Percentiles rank a stretch among this genome's conserved stretches.
Evolutionary conservation across 768 basidiomycete species (phyloP).

Genomic region (Cystofilobasidium macerans): DNA sequence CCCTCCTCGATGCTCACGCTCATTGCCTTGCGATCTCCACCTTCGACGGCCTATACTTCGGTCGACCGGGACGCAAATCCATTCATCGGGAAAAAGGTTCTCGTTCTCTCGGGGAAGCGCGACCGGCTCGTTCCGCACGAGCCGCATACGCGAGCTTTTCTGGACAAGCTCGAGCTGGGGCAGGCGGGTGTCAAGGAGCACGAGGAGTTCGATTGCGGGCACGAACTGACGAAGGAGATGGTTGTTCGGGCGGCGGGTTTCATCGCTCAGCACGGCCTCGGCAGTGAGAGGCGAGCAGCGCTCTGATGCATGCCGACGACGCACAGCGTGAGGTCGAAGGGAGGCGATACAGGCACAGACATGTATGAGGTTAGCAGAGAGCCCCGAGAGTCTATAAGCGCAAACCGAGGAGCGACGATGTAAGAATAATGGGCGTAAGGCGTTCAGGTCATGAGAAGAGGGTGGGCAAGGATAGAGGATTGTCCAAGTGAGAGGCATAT

Average conservation of each 20-base stretch:
- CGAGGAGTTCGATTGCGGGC: slow-evolving; percentile 7
- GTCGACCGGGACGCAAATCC: slow-evolving; percentile 39
- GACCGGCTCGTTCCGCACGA: slow-evolving; percentile 41
- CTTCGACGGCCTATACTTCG: slow-evolving; percentile 41
- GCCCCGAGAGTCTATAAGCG: too few relatives aligned
- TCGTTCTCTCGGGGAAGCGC: slow-evolving; percentile 56
- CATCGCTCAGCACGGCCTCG: not conserved
- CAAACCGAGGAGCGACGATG: too few relatives aligned
- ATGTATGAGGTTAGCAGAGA: too few relatives aligned
- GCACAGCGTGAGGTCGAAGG: too few relatives aligned
- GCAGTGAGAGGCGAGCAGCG: not conserved
- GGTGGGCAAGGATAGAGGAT: too few relatives aligned
- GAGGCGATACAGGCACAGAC: too few relatives aligned
- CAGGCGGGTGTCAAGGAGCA: not conserved
- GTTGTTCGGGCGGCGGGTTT: not conserved
- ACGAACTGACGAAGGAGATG: slow-evolving; percentile 1
- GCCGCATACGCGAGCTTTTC: slow-evolving; percentile 1
- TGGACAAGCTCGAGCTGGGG: slow-evolving; percentile 3
- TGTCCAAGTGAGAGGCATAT: too few relatives aligned
- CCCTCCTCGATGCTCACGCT: slow-evolving; percentile 30
- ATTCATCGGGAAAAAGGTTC: slow-evolving; percentile 59
- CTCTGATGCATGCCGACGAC: too few relatives aligned
- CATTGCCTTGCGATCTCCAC: slow-evolving; percentile 46
- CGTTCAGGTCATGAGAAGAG: too few relatives aligned
- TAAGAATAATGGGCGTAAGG: too few relatives aligned